phyloP scores from a whole-genome alignment of 2,329 filamentous ascomycete genomes.

The Phialemoniopsis sp. region DNA sequence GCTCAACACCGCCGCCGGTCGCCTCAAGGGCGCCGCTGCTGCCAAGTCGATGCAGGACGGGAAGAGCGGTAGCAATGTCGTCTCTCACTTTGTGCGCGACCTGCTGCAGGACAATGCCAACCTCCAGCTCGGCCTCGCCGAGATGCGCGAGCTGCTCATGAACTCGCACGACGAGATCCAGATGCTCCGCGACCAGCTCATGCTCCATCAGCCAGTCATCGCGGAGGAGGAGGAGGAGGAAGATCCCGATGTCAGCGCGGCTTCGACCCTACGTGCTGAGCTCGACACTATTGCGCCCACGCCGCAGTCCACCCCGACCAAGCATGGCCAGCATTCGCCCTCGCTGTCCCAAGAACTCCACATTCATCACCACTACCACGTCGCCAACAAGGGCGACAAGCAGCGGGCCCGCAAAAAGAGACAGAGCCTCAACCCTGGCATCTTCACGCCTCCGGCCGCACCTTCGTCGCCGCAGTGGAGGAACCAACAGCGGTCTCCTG shows the following conservation, averaged over 20 bases:
- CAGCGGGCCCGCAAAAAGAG: constrained; percentile 71
- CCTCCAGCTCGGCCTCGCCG: constrained; percentile 84
- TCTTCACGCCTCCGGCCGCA: constrained; percentile 50
- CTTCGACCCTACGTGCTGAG: constrained; percentile 66
- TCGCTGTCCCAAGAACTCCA: constrained; percentile 71
- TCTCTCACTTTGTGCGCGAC: constrained; percentile 95
- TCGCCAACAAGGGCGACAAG: constrained; percentile 55
- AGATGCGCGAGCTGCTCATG: constrained; percentile 84
- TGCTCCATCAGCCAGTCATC: constrained; percentile 73
- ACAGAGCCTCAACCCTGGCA: constrained; percentile 53
- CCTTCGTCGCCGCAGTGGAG: constrained; percentile 19
- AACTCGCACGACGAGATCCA: constrained; percentile 95
- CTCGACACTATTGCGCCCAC: constrained; percentile 36
- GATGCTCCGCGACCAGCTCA: constrained; percentile 73
- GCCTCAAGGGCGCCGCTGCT: constrained; percentile 77
- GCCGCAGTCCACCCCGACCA: constrained; percentile 14
- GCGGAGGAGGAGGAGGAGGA: too few relatives aligned
- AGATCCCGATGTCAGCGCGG: constrained; percentile 29
- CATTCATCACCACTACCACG: constrained; percentile 92
- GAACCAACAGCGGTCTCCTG: constrained; percentile 29
- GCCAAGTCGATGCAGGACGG: constrained; percentile 58
- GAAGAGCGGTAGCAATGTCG: constrained; percentile 62
- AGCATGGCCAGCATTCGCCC: constrained; percentile 11
- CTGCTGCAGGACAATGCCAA: constrained; percentile 94
- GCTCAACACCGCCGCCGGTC: constrained; percentile 71